phyloP scores from a whole-genome alignment of 2,329 filamentous ascomycete genomes.

The Botrytis sinoallii region DNA sequence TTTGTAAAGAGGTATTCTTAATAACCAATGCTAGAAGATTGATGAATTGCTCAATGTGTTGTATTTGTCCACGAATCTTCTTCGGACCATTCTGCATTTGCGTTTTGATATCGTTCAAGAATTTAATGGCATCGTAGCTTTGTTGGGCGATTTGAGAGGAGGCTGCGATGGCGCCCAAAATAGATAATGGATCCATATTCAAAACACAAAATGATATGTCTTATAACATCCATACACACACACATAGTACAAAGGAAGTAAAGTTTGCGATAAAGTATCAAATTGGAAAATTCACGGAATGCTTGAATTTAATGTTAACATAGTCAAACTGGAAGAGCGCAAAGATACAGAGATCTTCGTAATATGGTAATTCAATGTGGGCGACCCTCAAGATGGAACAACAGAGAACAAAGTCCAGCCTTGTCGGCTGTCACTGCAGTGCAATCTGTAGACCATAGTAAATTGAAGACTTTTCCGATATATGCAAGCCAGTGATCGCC shows the following conservation, averaged over 20 bases:
- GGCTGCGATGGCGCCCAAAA: slow-evolving; percentile 18
- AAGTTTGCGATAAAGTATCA: background rate
- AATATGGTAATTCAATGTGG: background rate
- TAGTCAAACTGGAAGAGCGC: no score
- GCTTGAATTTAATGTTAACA: background rate
- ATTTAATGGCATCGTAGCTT: background rate
- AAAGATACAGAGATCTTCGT: no score
- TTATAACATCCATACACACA: background rate
- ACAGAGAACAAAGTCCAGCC: background rate
- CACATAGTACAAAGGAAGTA: background rate
- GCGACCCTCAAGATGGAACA: background rate
- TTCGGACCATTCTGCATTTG: slow-evolving; percentile 8
- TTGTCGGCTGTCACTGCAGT: background rate
- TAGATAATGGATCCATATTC: slow-evolving; percentile 15
- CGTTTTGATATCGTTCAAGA: slow-evolving; percentile 4
- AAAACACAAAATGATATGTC: background rate
- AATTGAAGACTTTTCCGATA: background rate
- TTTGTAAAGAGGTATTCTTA: slow-evolving; percentile 10
- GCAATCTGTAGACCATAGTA: background rate
- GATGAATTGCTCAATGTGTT: slow-evolving; percentile 17
- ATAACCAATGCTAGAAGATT: background rate
- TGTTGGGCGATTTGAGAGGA: slow-evolving; percentile 16
- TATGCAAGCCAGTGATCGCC: background rate
- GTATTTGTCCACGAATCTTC: background rate
- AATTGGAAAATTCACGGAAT: background rate